These are phyloP conservation scores for Sicyos baderoa DNA, from an alignment of 306 rosid species.

Conservation along the genomic window DNA sequence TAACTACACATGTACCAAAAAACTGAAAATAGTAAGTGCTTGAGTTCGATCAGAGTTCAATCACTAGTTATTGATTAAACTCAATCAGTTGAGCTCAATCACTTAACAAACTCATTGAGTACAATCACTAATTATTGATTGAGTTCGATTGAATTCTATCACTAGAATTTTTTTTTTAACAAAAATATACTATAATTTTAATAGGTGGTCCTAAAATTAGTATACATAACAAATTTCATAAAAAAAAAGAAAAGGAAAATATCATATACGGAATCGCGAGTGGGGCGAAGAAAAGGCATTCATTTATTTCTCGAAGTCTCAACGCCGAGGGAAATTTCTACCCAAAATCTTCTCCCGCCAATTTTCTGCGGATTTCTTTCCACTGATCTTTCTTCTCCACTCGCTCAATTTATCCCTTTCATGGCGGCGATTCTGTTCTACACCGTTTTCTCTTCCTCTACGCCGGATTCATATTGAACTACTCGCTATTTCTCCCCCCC, in stretches of 20 bases:
- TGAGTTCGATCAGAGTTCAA: too few species aligned
- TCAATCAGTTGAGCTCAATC: too few species aligned
- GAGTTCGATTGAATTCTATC: too few species aligned
- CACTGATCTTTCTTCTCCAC: slow-evolving; percentile 6
- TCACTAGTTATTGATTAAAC: too few species aligned
- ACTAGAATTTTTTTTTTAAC: too few species aligned
- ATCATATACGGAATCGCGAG: neutral
- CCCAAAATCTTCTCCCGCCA: slow-evolving; percentile 19
- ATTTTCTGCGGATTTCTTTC: slow-evolving; percentile 11
- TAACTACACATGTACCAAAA: too few species aligned
- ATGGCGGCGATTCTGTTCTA: neutral
- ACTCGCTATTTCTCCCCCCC: neutral
- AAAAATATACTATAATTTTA: too few species aligned
- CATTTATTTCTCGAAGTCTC: neutral
- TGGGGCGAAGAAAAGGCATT: neutral
- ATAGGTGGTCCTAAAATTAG: too few species aligned
- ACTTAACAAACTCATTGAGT: too few species aligned
- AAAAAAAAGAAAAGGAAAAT: neutral
- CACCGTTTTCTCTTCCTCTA: neutral
- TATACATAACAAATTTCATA: too few species aligned
- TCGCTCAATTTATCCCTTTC: neutral
- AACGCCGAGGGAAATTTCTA: neutral
- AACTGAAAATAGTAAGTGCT: too few species aligned
- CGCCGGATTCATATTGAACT: neutral
- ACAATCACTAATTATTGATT: too few species aligned